Evolutionary conservation across 768 basidiomycete genomes (phyloP), one percentile per base, ranked within the genome.

Genomic region (Podaxis rugospora): DNA sequence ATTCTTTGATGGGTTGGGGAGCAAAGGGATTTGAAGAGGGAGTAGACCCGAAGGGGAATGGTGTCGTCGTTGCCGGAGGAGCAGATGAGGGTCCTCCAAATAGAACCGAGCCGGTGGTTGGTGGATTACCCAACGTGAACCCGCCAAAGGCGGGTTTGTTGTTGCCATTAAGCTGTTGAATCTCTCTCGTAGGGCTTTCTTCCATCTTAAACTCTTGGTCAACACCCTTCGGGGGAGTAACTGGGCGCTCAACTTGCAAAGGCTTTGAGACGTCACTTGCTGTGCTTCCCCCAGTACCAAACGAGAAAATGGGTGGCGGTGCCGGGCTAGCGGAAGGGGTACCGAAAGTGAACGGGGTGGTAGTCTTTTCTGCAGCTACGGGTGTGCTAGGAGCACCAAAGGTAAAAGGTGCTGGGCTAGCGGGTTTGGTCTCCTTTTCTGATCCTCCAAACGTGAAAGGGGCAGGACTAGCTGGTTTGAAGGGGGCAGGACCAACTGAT

Each of bases 171-270:
- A 73, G 64, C 51, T 82, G 81, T 70, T 81, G 79, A 67, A 83
- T 73, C 7, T 87, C 87, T 61, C 89, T 79, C 2, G 82, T 84
- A 1, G 90, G 90, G 65, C 90, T 92, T 71, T 92, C 90, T 42
- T 92, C 90, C 90, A 92, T 92, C 59, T 74, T 82, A 64, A 88
- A 82, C 62, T 90, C 90, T 52, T 86, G 80, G 49, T 86, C 87
- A 36, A 77, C 76, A 59, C 78, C 83, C 67, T 75, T 80, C 3
- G 90, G 90, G 9, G 89, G 88, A 0, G 89, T 90, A 4, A 76
- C 73, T n/a, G 88, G 78, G 21, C 86, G 77, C 27, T 76, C 70
- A 11, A 75, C 69, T 0, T 74, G 66, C 25, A 75, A 54, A 10
- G 74, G 64, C 13, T 67, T 57, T 35, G 66, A 65, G 11, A 78